Evolutionary conservation across 805 yeast species (phyloP), one percentile per base, ranked within the genome.

Genomic region (Candida adriatica): DNA sequence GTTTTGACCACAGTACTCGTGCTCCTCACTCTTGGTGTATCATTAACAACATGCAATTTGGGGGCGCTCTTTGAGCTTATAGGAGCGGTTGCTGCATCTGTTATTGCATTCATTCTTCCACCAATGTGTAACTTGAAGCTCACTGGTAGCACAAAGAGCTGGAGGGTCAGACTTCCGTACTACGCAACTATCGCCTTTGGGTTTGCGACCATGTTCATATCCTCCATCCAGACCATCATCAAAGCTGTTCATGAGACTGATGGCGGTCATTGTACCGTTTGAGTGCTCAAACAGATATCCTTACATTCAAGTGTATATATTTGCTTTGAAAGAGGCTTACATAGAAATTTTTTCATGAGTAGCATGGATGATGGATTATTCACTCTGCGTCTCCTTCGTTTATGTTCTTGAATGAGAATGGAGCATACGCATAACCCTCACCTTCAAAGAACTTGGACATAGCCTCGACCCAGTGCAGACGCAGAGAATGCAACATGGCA

Each of bases 381-480:
- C n/a, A 7, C 9, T 23, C 13, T 23, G 25, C 13, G 13, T n/a
- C 15, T 10, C 14, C 29, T 10, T 32, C 34, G 22, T 36, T 36
- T 8, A 36, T 26, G 16, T 36, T 27, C 26, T 59, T 56, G 39
- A 90, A 88, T 4, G 80, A 72, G 53, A 85, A 92, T 18, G 98
- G 97, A 40, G 73, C 78, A 56, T 85, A 92, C 6, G 85, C 74
- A 42, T 75, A 68, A 46, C 99, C 99, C 58, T 90, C 97, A 57
- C 99, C 99, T 52, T 82, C 92, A 53, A 88, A 92, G 64, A 81
- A 94, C 65, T 92, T 92, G 39, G 96, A 86, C 99, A 92, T 92
- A 19, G 95, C 79, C 64, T 92, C 99, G 41, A 92, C 98, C 99
- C 99, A 92, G 59, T 92, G 98, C 51, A 92, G 72, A 69, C 99